Conservation (phyloP, 805 yeast species). For the Kazachstania martiniae region DNA sequence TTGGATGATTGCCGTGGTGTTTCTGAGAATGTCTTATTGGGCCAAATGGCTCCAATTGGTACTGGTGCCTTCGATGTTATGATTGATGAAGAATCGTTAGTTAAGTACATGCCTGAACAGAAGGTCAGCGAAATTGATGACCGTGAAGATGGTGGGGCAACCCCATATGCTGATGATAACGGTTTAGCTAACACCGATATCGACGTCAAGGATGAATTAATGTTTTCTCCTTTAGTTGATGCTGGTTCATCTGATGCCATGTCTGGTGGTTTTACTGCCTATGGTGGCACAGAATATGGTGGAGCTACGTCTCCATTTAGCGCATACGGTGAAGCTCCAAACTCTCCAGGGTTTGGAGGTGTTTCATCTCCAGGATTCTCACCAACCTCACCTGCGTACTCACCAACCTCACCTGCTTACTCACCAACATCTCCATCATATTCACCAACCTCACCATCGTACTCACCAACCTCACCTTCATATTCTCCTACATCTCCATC, state of each 20-base stretch:
- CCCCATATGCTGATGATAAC: conserved; percentile 71
- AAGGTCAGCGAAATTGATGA: conserved; percentile 32
- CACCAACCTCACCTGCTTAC: conserved; percentile 75
- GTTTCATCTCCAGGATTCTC: conserved; percentile 62
- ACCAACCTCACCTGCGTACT: conserved; percentile 67
- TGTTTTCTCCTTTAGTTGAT: conserved; percentile 87
- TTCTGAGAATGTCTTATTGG: conserved; percentile 93
- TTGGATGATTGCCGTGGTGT: conserved; percentile 97
- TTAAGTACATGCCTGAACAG: conserved; percentile 36
- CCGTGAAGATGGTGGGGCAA: conserved; percentile 69
- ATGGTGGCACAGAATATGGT: conserved; percentile 66
- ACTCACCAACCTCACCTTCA: conserved; percentile 70
- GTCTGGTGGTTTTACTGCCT: conserved; percentile 80
- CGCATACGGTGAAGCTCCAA: conserved; percentile 41
- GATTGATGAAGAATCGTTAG: conserved; percentile 82
- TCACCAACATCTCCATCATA: conserved; percentile 74
- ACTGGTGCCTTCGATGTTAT: conserved; percentile 96
- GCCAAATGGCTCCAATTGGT: conserved; percentile 98
- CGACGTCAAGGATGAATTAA: conserved; percentile 59
- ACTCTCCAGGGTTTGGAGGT: conserved; percentile 46
- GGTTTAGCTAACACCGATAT: conserved; percentile 52
- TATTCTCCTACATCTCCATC: conserved; percentile 76
- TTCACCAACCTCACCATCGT: conserved; percentile 60
- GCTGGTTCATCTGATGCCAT: conserved; percentile 68
- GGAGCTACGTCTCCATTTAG: conserved; percentile 44